Percentiles rank a stretch among this genome's conserved stretches.
Conservation (phyloP, 352 stramenopile genomes). For the Phytophthora pluvialis region DNA sequence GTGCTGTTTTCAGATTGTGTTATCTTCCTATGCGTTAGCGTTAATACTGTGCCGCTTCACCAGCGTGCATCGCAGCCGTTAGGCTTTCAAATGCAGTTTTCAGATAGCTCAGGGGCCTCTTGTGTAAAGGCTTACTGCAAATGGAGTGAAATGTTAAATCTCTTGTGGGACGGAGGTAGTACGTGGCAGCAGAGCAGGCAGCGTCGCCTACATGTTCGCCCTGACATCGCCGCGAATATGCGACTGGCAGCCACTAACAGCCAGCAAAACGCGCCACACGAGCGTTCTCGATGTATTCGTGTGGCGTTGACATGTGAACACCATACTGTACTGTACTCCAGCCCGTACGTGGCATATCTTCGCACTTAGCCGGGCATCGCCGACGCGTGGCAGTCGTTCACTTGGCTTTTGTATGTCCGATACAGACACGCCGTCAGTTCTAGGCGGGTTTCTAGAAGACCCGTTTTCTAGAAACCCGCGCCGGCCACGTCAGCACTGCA, state of each 20-base stretch:
- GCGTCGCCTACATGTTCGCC: background rate
- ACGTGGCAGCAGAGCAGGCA: slow-evolving; percentile 19
- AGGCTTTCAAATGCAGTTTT: too few species aligned
- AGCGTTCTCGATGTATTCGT: slow-evolving; percentile 17
- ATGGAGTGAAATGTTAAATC: too few species aligned
- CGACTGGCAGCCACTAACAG: slow-evolving; percentile 1
- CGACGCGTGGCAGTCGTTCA: slow-evolving; percentile 42
- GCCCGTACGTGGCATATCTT: slow-evolving; percentile 26
- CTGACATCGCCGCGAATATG: slow-evolving; percentile 1
- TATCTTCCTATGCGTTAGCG: too few species aligned
- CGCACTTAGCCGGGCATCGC: slow-evolving; percentile 26
- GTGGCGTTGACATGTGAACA: background rate
- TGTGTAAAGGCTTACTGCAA: too few species aligned
- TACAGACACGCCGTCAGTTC: slow-evolving; percentile 16
- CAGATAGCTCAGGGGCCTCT: too few species aligned
- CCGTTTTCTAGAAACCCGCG: slow-evolving; percentile 20
- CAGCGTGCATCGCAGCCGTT: too few species aligned
- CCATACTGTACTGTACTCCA: background rate
- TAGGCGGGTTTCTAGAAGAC: slow-evolving; percentile 31
- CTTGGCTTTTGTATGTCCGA: slow-evolving; percentile 30
- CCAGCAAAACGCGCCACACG: slow-evolving; percentile 11
- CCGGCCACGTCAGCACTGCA: slow-evolving; percentile 40
- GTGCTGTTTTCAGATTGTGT: too few species aligned
- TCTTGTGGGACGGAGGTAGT: background rate
- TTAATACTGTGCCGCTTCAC: too few species aligned